phyloP scores from a whole-genome alignment of 2,329 filamentous ascomycete genomes.

The Colletotrichum lentis region DNA sequence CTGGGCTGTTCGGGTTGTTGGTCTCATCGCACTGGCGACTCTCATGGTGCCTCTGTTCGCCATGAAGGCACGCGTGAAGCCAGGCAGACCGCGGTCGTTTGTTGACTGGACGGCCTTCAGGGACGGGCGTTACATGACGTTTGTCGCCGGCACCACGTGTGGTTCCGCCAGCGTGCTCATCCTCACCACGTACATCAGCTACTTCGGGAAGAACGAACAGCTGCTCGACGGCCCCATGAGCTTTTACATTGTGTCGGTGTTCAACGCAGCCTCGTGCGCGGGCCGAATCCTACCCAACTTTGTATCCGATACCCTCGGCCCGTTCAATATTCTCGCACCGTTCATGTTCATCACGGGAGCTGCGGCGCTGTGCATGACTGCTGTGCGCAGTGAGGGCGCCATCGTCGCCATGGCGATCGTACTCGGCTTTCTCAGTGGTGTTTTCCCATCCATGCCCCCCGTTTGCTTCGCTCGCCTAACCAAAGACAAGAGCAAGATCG shows the following conservation, averaged over 20 bases:
- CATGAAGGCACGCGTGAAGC: slow-evolving; percentile 44
- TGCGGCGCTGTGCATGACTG: slow-evolving; percentile 49
- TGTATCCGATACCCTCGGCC: slow-evolving; percentile 48
- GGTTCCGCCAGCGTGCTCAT: slow-evolving; percentile 53
- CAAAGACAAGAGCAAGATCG: slow-evolving; percentile 51
- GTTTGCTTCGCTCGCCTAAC: slow-evolving; percentile 51
- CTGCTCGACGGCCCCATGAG: slow-evolving; percentile 46
- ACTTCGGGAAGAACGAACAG: slow-evolving; percentile 45
- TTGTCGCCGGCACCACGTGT: slow-evolving; percentile 46
- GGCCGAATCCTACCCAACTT: slow-evolving; percentile 49
- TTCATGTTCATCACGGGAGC: slow-evolving; percentile 45
- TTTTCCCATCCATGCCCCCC: slow-evolving; percentile 53
- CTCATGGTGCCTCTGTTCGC: slow-evolving; percentile 38
- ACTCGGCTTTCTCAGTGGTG: slow-evolving; percentile 54
- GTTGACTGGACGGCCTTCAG: slow-evolving; percentile 48
- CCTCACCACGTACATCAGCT: slow-evolving; percentile 52
- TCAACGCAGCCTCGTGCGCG: slow-evolving; percentile 49
- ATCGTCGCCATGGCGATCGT: slow-evolving; percentile 49
- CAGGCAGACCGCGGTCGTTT: slow-evolving; percentile 38
- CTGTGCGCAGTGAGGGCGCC: slow-evolving; percentile 45
- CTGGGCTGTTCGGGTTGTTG: slow-evolving; percentile 44
- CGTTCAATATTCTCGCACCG: slow-evolving; percentile 48
- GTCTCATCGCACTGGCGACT: slow-evolving; percentile 44
- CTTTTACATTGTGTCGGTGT: slow-evolving; percentile 52
- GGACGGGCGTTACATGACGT: slow-evolving; percentile 48